Conservation (phyloP, 805 yeast species). For the Brettanomyces sp. region DNA sequence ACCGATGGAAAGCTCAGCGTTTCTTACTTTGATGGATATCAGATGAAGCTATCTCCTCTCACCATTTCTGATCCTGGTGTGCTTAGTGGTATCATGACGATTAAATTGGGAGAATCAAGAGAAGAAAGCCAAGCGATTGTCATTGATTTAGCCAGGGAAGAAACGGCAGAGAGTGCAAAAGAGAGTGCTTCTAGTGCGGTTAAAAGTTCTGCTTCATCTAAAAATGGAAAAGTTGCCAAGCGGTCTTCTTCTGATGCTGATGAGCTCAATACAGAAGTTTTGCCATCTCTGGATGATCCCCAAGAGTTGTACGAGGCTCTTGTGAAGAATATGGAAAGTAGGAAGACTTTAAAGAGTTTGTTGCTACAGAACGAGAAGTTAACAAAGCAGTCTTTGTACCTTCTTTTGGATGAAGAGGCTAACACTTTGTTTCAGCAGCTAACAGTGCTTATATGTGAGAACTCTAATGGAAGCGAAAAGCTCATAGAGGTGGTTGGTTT, state of each 20-base stretch:
- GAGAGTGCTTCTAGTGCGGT: slow-evolving; percentile 5
- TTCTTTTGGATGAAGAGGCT: slow-evolving; percentile 38
- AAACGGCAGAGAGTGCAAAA: slow-evolving; percentile 5
- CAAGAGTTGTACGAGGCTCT: slow-evolving; percentile 7
- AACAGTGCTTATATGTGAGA: slow-evolving; percentile 38
- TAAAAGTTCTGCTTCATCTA: slow-evolving; percentile 3
- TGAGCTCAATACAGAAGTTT: slow-evolving; percentile 17
- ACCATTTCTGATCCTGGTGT: slow-evolving; percentile 23
- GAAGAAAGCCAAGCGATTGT: slow-evolving; percentile 1
- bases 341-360: slow-evolving; percentile 20
- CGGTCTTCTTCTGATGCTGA: slow-evolving; percentile 14
- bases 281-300: slow-evolving; percentile 17
- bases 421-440: slow-evolving; percentile 35
- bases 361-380: slow-evolving; percentile 28
- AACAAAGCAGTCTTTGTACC: slow-evolving; percentile 44
- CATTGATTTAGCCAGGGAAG: slow-evolving; percentile 15
- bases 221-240: slow-evolving; percentile 9
- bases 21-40: slow-evolving; percentile 21
- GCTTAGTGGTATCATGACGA: slow-evolving; percentile 10
- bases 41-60: slow-evolving; percentile 20
- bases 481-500: slow-evolving; percentile 65
- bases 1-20: slow-evolving; percentile 10
- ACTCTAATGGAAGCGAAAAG: neutral
- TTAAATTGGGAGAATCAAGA: slow-evolving; percentile 8
- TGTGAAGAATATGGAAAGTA: neutral